Conservation (phyloP, 164 flowering plant species). For the Stephania cephalantha region DNA sequence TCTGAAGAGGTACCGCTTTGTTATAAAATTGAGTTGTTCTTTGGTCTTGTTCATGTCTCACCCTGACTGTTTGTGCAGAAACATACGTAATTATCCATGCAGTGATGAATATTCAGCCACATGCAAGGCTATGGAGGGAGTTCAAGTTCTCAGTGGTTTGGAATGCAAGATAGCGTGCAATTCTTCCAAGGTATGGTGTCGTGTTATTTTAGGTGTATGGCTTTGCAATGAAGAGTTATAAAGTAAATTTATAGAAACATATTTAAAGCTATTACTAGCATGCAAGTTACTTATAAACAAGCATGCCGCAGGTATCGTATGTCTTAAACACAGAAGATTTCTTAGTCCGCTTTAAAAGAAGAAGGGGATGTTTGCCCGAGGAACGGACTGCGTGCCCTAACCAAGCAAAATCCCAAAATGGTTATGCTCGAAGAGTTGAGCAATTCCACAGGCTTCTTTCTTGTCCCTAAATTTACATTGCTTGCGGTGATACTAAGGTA, state of each 20-base stretch:
- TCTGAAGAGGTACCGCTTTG: constrained; percentile 48
- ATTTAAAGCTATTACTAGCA: no score
- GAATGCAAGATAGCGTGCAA: constrained; percentile 81
- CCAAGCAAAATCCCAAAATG: constrained; percentile 25
- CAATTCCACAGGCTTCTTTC: constrained; percentile 42
- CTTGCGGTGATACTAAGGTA: constrained; percentile 8
- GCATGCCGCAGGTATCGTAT: constrained; percentile 58
- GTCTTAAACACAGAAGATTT: constrained; percentile 88
- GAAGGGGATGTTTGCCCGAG: constrained; percentile 18
- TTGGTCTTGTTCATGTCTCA: not conserved
- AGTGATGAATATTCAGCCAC: constrained; percentile 39
- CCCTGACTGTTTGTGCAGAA: constrained; percentile 41
- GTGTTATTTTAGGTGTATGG: not conserved
- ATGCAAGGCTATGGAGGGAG: constrained; percentile 50
- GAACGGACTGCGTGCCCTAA: constrained; percentile 21
- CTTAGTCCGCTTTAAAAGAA: constrained; percentile 44
- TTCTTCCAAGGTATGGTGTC: constrained; percentile 52
- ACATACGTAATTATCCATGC: constrained; percentile 37
- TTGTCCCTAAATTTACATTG: constrained; percentile 18
- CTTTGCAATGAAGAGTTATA: not conserved
- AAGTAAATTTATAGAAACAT: not conserved
- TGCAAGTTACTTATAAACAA: not conserved
- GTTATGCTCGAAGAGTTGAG: constrained; percentile 28
- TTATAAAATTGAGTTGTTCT: not conserved
- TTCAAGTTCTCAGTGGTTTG: constrained; percentile 63